Evolutionary conservation across 306 rosid genomes (phyloP), one percentile per base, ranked within the genome.

Genomic region (Benincasa hispida): DNA sequence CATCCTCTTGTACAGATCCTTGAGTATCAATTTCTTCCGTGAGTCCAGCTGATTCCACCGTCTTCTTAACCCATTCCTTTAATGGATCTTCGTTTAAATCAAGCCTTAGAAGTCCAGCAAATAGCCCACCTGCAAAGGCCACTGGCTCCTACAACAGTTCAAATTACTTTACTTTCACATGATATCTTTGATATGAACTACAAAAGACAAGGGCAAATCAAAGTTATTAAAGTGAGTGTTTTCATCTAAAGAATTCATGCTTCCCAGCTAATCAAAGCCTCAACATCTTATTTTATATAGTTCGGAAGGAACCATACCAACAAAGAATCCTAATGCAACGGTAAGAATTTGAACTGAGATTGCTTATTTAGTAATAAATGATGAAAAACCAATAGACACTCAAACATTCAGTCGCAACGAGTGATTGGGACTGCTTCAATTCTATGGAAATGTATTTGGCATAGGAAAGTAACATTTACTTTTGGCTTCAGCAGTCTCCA

Each of bases 41-140:
- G 65, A 90, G 77, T 74, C 92, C 96, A 5, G 96, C 87, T 76
- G 91, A 87, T 83, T 93, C 97, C 21, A 66, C 91, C 8, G 97
- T 93, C 84, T 90, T 87, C 8, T 89, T 83, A 56, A 93, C 87
- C 98, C 98, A 93, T 84, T 93, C 96, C 83, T 85, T 88, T 15
- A 91, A 91, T 24, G 98, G 98, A 32, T 91, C 98, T 81, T 91
- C 98, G 18, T 88, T 91, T 88, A 93, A 84, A 83, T 91, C 97
- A 34, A 91, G 93, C 77, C 98, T 84, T 62, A 91, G 76, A 60
- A 94, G 79, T 19, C 98, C 97, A 0, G 98, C 97, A 81, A 94
- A 90, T 51, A 94, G 30, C 76, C 98, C 98, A 42, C 97, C 97
- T 79, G 88, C 76, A 85, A 94, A 91, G 13, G 98, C 96, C 65